Conservation (phyloP, 176 grass and related monocot species). For the Juncus effusus region DNA sequence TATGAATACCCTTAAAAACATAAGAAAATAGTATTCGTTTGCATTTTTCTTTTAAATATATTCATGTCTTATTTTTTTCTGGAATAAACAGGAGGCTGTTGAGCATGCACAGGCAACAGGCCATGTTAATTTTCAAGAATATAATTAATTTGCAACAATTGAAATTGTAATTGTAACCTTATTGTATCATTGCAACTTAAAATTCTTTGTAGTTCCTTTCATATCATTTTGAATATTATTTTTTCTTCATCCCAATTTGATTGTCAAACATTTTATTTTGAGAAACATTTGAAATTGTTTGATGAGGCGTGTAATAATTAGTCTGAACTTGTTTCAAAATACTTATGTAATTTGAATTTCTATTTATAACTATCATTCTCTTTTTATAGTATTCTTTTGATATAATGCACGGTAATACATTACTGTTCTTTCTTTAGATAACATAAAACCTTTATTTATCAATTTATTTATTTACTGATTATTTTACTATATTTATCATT, state of each 20-base stretch:
- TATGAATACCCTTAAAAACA: background rate
- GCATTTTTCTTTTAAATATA: background rate
- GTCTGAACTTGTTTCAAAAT: background rate
- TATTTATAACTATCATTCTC: too few relatives aligned
- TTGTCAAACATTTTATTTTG: background rate
- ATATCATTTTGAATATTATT: constrained; percentile 1
- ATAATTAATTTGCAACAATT: constrained; percentile 37
- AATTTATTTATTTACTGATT: too few relatives aligned
- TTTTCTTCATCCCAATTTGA: constrained; percentile 2
- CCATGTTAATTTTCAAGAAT: constrained; percentile 93
- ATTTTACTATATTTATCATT: too few relatives aligned
- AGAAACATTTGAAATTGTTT: constrained; percentile 26
- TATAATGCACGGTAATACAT: too few relatives aligned
- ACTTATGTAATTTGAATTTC: too few relatives aligned
- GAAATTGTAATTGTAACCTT: constrained; percentile 12
- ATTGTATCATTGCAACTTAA: constrained; percentile 5
- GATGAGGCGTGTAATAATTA: constrained; percentile 26
- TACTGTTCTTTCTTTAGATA: too few relatives aligned
- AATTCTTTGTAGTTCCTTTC: constrained; percentile 8
- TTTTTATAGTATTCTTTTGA: too few relatives aligned
- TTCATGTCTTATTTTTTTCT: background rate
- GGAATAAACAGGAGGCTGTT: constrained; percentile 59
- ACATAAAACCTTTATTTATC: too few relatives aligned
- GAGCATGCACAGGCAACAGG: constrained; percentile 92
- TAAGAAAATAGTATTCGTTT: too few relatives aligned